Evolutionary conservation across 139 green algal genomes (phyloP).

Genomic region (Coccomyxa sp.): DNA sequence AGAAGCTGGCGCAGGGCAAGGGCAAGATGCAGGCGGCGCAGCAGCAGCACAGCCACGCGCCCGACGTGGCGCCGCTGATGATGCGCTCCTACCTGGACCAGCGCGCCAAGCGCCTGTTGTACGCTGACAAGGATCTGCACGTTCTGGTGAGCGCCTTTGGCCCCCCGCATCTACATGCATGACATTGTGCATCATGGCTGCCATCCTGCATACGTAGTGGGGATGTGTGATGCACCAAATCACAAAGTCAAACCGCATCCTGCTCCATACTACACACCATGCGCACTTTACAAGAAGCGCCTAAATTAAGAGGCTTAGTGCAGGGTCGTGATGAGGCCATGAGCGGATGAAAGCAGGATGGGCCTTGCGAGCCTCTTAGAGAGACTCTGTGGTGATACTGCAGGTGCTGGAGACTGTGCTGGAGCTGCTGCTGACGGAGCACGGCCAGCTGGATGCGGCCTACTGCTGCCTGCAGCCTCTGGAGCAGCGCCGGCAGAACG

Average conservation of each 20-base stretch:
- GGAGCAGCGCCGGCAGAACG: slow-evolving; percentile 30
- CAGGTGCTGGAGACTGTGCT: slow-evolving; percentile 44
- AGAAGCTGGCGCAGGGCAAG: slow-evolving; percentile 24
- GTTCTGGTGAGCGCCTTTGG: slow-evolving; percentile 10
- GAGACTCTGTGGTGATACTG: not conserved
- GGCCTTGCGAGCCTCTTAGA: not conserved
- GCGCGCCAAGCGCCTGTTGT: slow-evolving; percentile 28
- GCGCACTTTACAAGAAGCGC: no score
- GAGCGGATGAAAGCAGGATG: not conserved
- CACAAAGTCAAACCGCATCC: not conserved
- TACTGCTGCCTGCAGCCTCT: slow-evolving; percentile 40
- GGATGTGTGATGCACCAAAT: not conserved
- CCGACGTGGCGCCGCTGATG: not conserved
- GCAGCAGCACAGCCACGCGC: not conserved
- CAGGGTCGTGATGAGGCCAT: not conserved
- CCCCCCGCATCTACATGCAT: not conserved
- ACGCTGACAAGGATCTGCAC: slow-evolving; percentile 37
- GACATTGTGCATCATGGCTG: no score
- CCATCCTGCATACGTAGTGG: no score
- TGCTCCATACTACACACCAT: not conserved
- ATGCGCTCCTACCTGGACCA: slow-evolving; percentile 28
- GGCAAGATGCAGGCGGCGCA: slow-evolving; percentile 38
- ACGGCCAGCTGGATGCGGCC: slow-evolving; percentile 33
- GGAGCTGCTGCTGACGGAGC: slow-evolving; percentile 36
- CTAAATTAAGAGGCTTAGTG: no score